Evolutionary conservation across 179 eudicot species (phyloP), one percentile per base, ranked within the genome.

Genomic region (Carnegiea gigantea): DNA sequence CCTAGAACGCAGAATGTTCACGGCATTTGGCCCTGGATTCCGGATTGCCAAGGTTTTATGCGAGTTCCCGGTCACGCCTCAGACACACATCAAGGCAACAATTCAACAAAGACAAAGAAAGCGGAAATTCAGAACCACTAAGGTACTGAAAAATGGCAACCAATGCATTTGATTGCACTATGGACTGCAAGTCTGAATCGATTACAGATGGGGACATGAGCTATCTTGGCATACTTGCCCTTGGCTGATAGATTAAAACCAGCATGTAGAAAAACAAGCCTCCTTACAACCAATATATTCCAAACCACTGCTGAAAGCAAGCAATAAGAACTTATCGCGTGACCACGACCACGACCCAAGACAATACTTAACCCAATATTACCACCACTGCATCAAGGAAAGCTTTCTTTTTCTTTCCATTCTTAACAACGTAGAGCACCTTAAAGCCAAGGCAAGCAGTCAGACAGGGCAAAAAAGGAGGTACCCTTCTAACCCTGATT

Each of bases 381-480:
- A 81, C 82, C 54, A 21, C 30, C 80, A 77, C 73, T 81, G 78
- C 81, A 83, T 77, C 80, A 83, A 80, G 84, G 82, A 83, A 65
- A 75, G 78, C 81, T 81, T 73, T 48, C 70, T 78, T 77, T 78
- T 84, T 62, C 62, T 78, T 81, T 75, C 48, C 80, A 20, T 77
- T 77, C 84, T 49, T 51, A 70, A 83, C 75, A 77, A 36, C 78
- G 59, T 75, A 81, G 28, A 59, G 77, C 82, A n/a, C 75, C 51
- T 78, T 70, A 72, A 77, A 80, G 87, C 88, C 89, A 80, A 76
- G 80, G 87, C 88, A 83, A 82, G 78, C 85, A 84, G 49, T 77
- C 77, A 77, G 79, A 70, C 46, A 80, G 68, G 81, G 65, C 77
- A 67, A 48, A 46, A 73, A 75, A 23, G 51, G 26, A n/a, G 67